Evolutionary conservation across 2,329 filamentous ascomycete genomes (phyloP), one percentile per base, ranked within the genome.

Genomic region (Sphaerulina musiva): DNA sequence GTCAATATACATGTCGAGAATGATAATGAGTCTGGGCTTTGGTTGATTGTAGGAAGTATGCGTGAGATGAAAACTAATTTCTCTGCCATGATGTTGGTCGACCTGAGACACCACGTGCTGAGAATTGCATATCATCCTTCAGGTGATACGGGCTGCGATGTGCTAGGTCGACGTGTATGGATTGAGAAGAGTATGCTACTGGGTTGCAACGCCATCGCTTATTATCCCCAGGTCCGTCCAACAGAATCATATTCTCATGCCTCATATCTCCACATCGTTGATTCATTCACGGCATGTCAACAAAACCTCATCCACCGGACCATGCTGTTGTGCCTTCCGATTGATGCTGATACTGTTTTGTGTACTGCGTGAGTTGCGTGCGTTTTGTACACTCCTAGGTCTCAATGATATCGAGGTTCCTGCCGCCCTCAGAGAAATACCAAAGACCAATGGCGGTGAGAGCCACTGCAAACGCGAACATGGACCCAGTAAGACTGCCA

Each of bases 381-480:
- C 23, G 34, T 36, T 47, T 46, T 50, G 38, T 26, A 29, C 14
- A 23, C 29, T 14, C 36, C 44, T 26, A 57, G n/a, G 51, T 40
- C 29, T 54, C 55, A 23, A 57, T 38, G n/a, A 57, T 34, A 17
- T 56, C 53, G 38, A 51, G 38, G 14, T 46, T 26, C 32, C 31
- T 51, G 48, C 48, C 32, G 26, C 46, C 50, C 14, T 48, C 48
- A 12, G 50, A 46, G 45, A 58, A 52, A 38, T 48, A 58, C 46
- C 50, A 57, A 3, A 59, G 45, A 6, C 48, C 52, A 29, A 59
- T 31, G 10, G 54, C 51, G 10, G 51, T 53, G 7, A 54, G 39
- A 34, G 52, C 57, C 36, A 58, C 52, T 46, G 53, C 57, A 14
- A 55, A 50, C 2, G 55, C 57, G 14, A 55, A 52, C 36, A 53